These are phyloP conservation scores for Nepenthes alata DNA, from an alignment of 179 eudicot species.

Conservation along the genomic window DNA sequence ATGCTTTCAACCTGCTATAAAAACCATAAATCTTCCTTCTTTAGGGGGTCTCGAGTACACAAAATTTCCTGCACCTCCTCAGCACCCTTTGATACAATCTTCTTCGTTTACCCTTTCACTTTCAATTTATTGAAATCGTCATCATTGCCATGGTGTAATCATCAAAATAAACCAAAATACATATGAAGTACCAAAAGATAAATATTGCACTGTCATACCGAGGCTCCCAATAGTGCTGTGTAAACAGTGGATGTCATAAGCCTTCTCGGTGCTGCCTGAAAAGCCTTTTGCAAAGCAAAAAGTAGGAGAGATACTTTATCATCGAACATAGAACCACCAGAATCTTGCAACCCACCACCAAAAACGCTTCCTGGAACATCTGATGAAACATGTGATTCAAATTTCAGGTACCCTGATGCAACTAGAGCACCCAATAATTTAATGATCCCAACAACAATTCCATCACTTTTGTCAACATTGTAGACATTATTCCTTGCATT, in stretches of 20 bases:
- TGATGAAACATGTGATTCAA: slow-evolving; percentile 41
- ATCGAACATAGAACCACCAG: slow-evolving; percentile 93
- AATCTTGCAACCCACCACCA: slow-evolving; percentile 48
- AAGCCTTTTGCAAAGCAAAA: slow-evolving; percentile 86
- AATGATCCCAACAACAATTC: slow-evolving; percentile 72
- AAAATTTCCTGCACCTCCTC: no score
- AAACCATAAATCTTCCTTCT: no score
- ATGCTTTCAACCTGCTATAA: no score
- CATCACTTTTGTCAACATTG: slow-evolving; percentile 79
- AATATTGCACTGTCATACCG: slow-evolving; percentile 42
- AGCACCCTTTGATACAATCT: neutral
- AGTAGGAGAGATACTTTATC: slow-evolving; percentile 86
- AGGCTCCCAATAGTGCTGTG: slow-evolving; percentile 74
- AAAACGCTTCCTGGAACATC: slow-evolving; percentile 35
- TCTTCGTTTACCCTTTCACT: neutral
- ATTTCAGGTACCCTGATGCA: slow-evolving; percentile 59
- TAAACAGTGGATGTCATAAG: slow-evolving; percentile 80
- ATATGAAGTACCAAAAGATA: neutral
- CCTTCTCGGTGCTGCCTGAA: slow-evolving; percentile 96
- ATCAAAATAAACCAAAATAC: neutral
- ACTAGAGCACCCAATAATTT: slow-evolving; percentile 74
- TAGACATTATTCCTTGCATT: slow-evolving; percentile 93
- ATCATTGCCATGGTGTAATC: neutral
- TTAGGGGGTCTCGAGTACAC: no score
- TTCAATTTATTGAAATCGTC: neutral